Conservation (phyloP, 495 filamentous ascomycete genomes). For the Tuber calosporum region DNA sequence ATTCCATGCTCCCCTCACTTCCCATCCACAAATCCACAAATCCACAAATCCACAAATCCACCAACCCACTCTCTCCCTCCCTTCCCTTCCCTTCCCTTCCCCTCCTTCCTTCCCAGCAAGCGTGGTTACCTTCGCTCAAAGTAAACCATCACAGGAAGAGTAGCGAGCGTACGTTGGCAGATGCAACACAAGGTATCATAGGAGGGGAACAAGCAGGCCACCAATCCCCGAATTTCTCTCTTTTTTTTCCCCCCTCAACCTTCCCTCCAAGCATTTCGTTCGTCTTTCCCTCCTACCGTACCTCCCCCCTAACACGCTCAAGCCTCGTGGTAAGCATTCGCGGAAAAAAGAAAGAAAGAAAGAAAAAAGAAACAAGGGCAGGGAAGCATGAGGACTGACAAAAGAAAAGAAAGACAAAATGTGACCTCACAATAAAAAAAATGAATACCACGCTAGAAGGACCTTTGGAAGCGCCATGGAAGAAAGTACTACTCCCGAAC, state of each 20-base stretch:
- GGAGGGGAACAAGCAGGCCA: slow-evolving; percentile 7
- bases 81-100: neutral
- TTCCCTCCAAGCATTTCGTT: slow-evolving; percentile 4
- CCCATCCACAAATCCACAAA: neutral
- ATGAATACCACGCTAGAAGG: slow-evolving; percentile 25
- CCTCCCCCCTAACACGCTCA: slow-evolving; percentile 16
- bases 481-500: slow-evolving; percentile 5
- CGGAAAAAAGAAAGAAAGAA: neutral
- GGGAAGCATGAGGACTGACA: too few relatives aligned
- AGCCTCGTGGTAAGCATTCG: slow-evolving; percentile 20
- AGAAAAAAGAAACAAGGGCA: neutral
- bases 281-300: neutral
- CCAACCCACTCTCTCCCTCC: neutral
- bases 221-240: neutral
- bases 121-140: slow-evolving; percentile 9
- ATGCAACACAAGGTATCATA: neutral
- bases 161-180: slow-evolving; percentile 11
- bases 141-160: neutral
- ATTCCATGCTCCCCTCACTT: slow-evolving; percentile 2
- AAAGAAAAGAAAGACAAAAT: neutral
- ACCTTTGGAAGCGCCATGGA: slow-evolving; percentile 27
- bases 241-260: neutral
- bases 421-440: slow-evolving; percentile 7
- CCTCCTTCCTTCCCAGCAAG: slow-evolving; percentile 22
- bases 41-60: neutral